Conservation (phyloP, 768 basidiomycete genomes). For the Mycena rosella region DNA sequence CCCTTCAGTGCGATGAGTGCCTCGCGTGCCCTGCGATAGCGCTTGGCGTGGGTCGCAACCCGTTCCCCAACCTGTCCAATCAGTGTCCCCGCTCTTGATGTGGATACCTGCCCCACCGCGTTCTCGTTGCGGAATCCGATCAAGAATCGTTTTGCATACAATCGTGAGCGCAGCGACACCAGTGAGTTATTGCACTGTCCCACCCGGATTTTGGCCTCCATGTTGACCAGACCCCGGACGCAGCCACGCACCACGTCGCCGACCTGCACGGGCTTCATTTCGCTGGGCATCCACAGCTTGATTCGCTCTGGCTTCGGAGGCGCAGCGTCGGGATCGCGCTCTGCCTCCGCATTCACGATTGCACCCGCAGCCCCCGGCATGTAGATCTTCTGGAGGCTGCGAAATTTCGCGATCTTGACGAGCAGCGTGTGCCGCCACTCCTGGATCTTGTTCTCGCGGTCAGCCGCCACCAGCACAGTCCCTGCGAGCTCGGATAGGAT, state of each 20-base stretch:
- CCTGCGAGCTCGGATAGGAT: not conserved
- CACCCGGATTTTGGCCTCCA: not conserved
- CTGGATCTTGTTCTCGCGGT: not conserved
- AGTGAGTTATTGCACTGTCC: not conserved
- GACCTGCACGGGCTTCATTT: not conserved
- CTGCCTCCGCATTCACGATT: not conserved
- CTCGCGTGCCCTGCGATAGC: not conserved
- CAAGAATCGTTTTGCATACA: not conserved
- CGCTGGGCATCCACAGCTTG: conserved; percentile 5
- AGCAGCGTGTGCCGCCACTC: not conserved
- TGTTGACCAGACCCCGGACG: not conserved
- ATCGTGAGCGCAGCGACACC: not conserved
- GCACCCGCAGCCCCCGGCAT: not conserved
- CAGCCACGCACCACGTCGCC: not conserved
- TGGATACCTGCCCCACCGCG: not conserved
- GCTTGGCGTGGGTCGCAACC: not conserved
- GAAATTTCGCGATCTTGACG: not conserved
- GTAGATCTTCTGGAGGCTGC: not conserved
- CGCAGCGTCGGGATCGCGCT: not conserved
- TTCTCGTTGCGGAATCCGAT: conserved; percentile 2
- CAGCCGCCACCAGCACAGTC: not conserved
- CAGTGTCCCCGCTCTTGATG: not conserved
- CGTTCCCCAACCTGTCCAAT: not conserved
- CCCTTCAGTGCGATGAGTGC: not conserved
- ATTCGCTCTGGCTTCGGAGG: not conserved